Evolutionary conservation across 345 rosid genomes (phyloP), one percentile per base, ranked within the genome.

Genomic region (Capsella bursapastoris): DNA sequence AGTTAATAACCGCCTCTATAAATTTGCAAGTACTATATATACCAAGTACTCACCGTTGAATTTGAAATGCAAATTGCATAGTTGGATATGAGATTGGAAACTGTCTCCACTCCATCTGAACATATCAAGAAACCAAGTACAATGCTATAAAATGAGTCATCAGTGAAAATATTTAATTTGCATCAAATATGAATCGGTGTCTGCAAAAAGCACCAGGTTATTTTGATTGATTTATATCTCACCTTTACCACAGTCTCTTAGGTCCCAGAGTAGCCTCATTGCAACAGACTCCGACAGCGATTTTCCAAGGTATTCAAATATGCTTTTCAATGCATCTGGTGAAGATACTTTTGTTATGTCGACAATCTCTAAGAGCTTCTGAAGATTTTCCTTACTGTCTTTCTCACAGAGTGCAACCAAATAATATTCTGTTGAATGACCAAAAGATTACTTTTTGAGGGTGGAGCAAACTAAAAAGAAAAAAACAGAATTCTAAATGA

Each of bases 41-140:
- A 79, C 73, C 81, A 86, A 78, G 82, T 85, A 82, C 83, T 93
- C 89, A 95, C 99, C 97, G 56, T 67, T 81, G 86, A 77, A 81
- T 87, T 79, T 77, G 93, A 88, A 82, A 83, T 75, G 79, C 84
- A 72, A 59, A 82, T 70, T 64, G 79, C 83, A 77, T 85, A 95
- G 78, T 71, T 67, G 66, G 73, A 84, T 62, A 92, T 86, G 78
- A 89, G 82, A 67, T 70, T 67, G 34, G 99, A 84, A 40, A 87
- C 80, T 68, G 75, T 63, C 83, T 82, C 81, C 59, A 50, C 72
- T 64, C 70, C 82, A 77, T 74, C 97, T 92, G 93, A 80, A 85
- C 61, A 70, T 3, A 48, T 27, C 18, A 76, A 51, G 9, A 57
- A 71, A 71, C 63, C 31, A 70, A 62, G 55, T 66, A 61, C 60